Base-by-base conservation (phyloP, 176 grass and related monocot genomes). In the Oryza glumipatula region DNA sequence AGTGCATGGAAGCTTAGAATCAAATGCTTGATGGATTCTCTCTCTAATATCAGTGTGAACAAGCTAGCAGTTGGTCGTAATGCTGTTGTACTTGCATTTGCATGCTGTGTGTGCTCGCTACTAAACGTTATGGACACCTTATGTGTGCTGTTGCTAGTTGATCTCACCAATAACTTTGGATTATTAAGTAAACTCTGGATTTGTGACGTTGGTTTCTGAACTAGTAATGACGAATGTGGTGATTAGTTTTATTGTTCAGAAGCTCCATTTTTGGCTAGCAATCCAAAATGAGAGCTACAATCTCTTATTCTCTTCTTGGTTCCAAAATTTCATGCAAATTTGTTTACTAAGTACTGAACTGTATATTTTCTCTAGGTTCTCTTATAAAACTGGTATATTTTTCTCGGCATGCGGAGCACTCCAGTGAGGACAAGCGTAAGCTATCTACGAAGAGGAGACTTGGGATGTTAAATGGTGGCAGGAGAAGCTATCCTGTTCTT, bases 351-450 rank as follows among this genome's bases (percentile, higher is more conserved):
- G 9, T 63, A 61, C 45, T 83, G 8, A 86, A 74, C 28, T 78
- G 3, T n/a, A 74, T 49, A 22, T 73, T 84, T 76, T 21, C 22
- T 70, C 47, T 77, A 98, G 96, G 96, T 32, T 98, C 96, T 61
- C 89, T 98, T 80, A 98, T 98, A 89, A 98, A 98, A 83, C 19
- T 98, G 81, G 89, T 98, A 15, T 98, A 98, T 79, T 98, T 98
- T 77, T 98, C 96, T n/a, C 89, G 96, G 2, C 93, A 95, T 80
- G 95, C 91, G 28, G 93, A 95, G 33, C 90, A 76, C 51, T 88
- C 88, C 46, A 71, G 84, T 11, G 91, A 92, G 76, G 88, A 98
- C 83, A 94, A 90, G 65, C 83, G 91, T 65, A 98, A 92, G 80
- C 49, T 81, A 65, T 95, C 93, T 75, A 88, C 86, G 23, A 95